phyloP scores from a whole-genome alignment of 179 eudicot genomes.

The Dionaea muscipula region DNA sequence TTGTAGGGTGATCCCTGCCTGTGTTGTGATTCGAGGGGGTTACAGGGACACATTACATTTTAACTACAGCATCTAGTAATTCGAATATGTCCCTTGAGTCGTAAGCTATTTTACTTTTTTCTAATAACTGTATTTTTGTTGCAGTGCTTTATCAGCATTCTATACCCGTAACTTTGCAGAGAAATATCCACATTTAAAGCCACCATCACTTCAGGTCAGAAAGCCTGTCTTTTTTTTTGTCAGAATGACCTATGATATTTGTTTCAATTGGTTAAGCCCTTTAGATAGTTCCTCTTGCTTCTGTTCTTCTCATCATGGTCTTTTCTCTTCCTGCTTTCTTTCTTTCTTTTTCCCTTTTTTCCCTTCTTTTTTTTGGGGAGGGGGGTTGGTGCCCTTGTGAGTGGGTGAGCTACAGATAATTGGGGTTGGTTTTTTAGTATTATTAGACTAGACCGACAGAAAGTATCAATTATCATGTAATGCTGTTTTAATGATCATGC shows the following conservation, averaged over 20 bases:
- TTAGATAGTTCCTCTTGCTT: slow-evolving; percentile 2
- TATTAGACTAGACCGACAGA: too few relatives aligned
- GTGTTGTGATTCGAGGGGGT: too few relatives aligned
- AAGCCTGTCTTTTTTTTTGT: too few relatives aligned
- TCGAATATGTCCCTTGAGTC: too few relatives aligned
- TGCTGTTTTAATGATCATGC: too few relatives aligned
- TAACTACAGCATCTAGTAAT: too few relatives aligned
- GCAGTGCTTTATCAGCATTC: slow-evolving; percentile 92
- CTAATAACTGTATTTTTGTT: slow-evolving; percentile 14
- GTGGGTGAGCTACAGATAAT: too few relatives aligned
- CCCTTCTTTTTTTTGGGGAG: background rate
- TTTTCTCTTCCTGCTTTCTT: background rate
- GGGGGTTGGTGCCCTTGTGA: background rate
- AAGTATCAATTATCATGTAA: too few relatives aligned
- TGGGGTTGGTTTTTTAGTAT: slow-evolving; percentile 4
- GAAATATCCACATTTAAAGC: slow-evolving; percentile 51
- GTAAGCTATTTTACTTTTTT: too few relatives aligned
- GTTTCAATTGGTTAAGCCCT: background rate
- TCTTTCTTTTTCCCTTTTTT: background rate
- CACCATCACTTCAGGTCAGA: slow-evolving; percentile 85
- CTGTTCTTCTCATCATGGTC: background rate
- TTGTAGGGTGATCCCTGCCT: too few relatives aligned
- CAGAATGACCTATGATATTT: too few relatives aligned
- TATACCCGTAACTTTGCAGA: slow-evolving; percentile 79
- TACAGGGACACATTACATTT: too few relatives aligned